A percentile compares a stretch with the other conserved stretches of the same genome.
phyloP scores from a whole-genome alignment of 306 rosid genomes.

The Potentilla sterilis region DNA sequence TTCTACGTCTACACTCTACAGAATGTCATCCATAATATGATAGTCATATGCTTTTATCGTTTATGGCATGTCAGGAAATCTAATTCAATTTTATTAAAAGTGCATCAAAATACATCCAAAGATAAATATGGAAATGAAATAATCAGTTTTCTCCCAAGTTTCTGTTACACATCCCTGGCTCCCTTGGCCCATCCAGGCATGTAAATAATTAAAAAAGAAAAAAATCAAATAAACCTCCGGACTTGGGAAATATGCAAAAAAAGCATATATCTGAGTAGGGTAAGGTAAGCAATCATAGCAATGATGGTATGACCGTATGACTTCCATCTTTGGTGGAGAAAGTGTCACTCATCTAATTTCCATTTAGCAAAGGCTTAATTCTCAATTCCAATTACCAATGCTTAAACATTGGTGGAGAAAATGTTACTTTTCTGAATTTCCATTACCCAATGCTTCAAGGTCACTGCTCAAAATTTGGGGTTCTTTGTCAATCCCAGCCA shows the following conservation, averaged over 20 bases:
- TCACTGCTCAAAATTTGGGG: neutral
- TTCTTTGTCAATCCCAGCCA: neutral
- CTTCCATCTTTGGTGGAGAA: neutral
- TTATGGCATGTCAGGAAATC: neutral
- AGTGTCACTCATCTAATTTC: neutral
- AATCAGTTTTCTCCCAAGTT: neutral
- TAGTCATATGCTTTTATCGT: neutral
- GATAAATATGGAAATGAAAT: neutral
- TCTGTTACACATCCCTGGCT: neutral
- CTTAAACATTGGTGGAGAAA: no score
- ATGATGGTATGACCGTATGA: neutral
- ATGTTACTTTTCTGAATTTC: neutral
- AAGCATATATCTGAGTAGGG: neutral
- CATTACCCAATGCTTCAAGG: neutral
- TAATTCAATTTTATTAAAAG: no score
- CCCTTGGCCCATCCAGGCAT: neutral
- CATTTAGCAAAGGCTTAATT: no score
- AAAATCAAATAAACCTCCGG: neutral
- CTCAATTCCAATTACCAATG: no score
- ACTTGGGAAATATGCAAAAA: neutral
- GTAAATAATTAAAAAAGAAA: neutral
- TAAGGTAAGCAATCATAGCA: neutral
- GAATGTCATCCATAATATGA: neutral
- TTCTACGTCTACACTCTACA: neutral
- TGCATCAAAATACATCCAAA: neutral